Conservation (phyloP, 106 monocot species). For the Acorus gramineus region DNA sequence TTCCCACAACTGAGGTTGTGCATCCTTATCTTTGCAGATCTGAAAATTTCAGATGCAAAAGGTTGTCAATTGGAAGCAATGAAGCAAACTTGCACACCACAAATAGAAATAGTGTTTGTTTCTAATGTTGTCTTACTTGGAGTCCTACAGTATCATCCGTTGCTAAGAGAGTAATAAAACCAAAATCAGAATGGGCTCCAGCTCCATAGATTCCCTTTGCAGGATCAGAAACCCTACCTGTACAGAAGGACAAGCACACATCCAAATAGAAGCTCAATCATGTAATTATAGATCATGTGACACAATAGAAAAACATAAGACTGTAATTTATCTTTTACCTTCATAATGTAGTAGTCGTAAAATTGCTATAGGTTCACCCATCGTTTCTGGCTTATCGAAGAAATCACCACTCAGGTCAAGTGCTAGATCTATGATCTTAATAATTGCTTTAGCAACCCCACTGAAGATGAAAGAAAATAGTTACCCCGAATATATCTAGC, state of each 20-base stretch:
- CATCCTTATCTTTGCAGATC: constrained; percentile 95
- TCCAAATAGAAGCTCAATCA: neutral
- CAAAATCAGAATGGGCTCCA: constrained; percentile 91
- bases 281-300: neutral
- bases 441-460: constrained; percentile 63
- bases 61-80: no score
- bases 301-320: constrained; percentile 1
- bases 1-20: constrained; percentile 75
- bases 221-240: constrained; percentile 72
- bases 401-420: constrained; percentile 63
- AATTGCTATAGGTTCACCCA: constrained; percentile 78
- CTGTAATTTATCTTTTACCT: constrained; percentile 38
- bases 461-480: constrained; percentile 16
- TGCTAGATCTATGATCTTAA: constrained; percentile 85
- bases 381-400: constrained; percentile 76
- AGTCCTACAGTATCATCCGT: constrained; percentile 85
- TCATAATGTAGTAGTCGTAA: constrained; percentile 88
- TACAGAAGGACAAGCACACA: neutral
- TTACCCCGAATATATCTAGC: no score
- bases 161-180: constrained; percentile 82
- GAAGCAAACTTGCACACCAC: neutral
- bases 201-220: constrained; percentile 71
- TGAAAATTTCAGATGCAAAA: constrained; percentile 7
- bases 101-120: neutral
- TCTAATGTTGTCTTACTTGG: constrained; percentile 34